Evolutionary conservation across 768 basidiomycete genomes (phyloP).

Genomic region (Lepiota brunneoincarnata): DNA sequence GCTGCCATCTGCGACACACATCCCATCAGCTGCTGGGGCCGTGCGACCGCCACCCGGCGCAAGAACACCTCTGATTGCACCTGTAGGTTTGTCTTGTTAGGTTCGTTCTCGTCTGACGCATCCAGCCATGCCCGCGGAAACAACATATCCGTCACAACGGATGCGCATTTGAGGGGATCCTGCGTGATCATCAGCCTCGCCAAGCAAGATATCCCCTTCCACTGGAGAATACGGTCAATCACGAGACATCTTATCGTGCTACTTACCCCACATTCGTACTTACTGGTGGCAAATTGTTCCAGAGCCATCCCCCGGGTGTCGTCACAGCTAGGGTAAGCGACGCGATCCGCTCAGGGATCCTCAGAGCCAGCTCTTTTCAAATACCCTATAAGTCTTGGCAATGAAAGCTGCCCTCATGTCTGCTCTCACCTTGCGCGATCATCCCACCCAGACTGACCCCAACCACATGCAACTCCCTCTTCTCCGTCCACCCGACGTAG

Average conservation of each 20-base stretch:
- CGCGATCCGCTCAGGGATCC: constrained; percentile 62
- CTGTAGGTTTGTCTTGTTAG: constrained; percentile 62
- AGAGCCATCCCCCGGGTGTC: constrained; percentile 56
- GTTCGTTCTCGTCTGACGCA: constrained; percentile 47
- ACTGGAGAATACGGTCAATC: constrained; percentile 24
- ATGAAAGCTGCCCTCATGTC: not conserved
- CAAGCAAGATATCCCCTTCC: constrained; percentile 34
- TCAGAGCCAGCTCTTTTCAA: constrained; percentile 58
- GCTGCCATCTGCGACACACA: constrained; percentile 74
- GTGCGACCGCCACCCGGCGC: constrained; percentile 47
- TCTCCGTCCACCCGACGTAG: constrained; percentile 66
- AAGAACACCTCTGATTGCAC: constrained; percentile 54
- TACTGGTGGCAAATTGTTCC: constrained; percentile 66
- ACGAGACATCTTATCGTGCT: not conserved
- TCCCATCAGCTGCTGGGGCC: constrained; percentile 59
- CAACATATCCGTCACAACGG: constrained; percentile 52
- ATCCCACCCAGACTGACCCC: constrained; percentile 81
- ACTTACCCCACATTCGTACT: constrained; percentile 15
- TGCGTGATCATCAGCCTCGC: constrained; percentile 37
- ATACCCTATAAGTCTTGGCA: not conserved
- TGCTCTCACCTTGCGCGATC: constrained; percentile 66
- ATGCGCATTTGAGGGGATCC: constrained; percentile 46
- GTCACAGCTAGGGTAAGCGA: constrained; percentile 72
- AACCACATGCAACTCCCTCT: constrained; percentile 64
- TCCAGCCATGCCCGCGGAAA: constrained; percentile 64